Conservation (phyloP, 192 early-diverging fungal genomes). For the Backusella liffmaniae region DNA sequence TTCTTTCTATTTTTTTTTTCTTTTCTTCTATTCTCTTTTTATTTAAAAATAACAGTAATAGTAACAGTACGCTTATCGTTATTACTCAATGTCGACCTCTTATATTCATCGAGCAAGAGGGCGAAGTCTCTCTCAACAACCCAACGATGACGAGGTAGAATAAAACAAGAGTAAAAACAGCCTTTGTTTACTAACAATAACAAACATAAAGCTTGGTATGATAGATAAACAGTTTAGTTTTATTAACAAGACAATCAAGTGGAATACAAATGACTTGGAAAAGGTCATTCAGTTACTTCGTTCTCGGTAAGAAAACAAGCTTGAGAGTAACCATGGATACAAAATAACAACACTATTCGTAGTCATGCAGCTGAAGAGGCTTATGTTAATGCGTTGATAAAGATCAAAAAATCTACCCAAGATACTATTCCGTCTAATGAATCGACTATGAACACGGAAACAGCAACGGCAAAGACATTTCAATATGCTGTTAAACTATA, state of each 20-base stretch:
- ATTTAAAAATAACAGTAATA: no score
- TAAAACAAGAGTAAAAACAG: neutral
- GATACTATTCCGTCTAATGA: neutral
- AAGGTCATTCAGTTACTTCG: slow-evolving; percentile 19
- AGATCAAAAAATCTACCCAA: slow-evolving; percentile 1
- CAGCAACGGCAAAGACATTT: slow-evolving; percentile 12
- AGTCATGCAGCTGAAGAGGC: slow-evolving; percentile 27
- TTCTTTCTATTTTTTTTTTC: neutral
- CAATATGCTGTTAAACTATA: slow-evolving; percentile 11
- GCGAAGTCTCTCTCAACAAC: slow-evolving; percentile 12
- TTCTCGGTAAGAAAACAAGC: slow-evolving; percentile 18
- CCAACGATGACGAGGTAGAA: slow-evolving; percentile 12
- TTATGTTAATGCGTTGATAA: slow-evolving; percentile 14
- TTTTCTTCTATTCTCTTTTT: neutral
- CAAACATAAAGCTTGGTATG: slow-evolving; percentile 14
- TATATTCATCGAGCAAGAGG: slow-evolving; percentile 7
- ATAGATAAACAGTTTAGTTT: slow-evolving; percentile 26
- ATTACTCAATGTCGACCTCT: neutral
- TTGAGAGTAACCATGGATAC: neutral
- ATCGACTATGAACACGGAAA: neutral
- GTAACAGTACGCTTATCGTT: neutral
- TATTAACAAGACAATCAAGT: slow-evolving; percentile 28
- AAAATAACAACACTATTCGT: neutral
- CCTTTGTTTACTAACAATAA: neutral
- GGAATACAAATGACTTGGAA: slow-evolving; percentile 28